These are phyloP conservation scores for Ramichloridium luteum DNA, from an alignment of 2,329 filamentous ascomycete species.

Conservation along the genomic window DNA sequence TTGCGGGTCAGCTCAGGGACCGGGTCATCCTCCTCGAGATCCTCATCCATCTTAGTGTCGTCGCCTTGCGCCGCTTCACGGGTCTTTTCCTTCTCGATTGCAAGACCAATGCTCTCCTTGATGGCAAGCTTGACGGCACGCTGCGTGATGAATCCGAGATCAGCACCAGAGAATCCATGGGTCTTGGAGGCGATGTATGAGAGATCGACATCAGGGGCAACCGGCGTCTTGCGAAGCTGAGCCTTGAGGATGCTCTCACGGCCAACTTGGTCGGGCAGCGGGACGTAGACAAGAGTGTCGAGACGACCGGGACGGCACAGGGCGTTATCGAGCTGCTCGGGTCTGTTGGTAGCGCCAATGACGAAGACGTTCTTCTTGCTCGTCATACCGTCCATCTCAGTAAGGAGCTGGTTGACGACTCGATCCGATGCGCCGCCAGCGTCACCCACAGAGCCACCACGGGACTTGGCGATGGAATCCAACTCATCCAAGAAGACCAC, in stretches of 20 bases:
- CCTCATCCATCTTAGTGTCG: slow-evolving; percentile 70
- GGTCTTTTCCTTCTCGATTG: slow-evolving; percentile 83
- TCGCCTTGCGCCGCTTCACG: slow-evolving; percentile 68
- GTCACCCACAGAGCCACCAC: slow-evolving; percentile 91
- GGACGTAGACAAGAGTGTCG: slow-evolving; percentile 96
- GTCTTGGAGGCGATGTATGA: slow-evolving; percentile 91
- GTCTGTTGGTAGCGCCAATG: slow-evolving; percentile 96
- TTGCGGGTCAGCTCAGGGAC: slow-evolving; percentile 91
- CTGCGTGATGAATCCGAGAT: slow-evolving; percentile 98
- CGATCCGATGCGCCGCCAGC: slow-evolving; percentile 96
- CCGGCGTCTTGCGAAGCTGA: slow-evolving; percentile 95
- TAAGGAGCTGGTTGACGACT: slow-evolving; percentile 98
- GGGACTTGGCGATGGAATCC: slow-evolving; percentile 98
- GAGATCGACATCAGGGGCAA: slow-evolving; percentile 75
- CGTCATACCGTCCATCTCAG: slow-evolving; percentile 99
- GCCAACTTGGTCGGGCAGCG: slow-evolving; percentile 81
- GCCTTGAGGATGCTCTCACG: slow-evolving; percentile 85
- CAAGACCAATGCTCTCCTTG: slow-evolving; percentile 81
- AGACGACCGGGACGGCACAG: slow-evolving; percentile 97
- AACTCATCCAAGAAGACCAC: slow-evolving; percentile 98
- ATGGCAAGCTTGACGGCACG: slow-evolving; percentile 98
- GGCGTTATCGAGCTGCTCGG: slow-evolving; percentile 95
- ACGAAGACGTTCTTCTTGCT: slow-evolving; percentile 99
- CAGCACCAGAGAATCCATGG: slow-evolving; percentile 97
- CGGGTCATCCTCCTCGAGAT: slow-evolving; percentile 66